phyloP scores from a whole-genome alignment of 2,329 filamentous ascomycete species.

The Ophiocordyceps sinensis region DNA sequence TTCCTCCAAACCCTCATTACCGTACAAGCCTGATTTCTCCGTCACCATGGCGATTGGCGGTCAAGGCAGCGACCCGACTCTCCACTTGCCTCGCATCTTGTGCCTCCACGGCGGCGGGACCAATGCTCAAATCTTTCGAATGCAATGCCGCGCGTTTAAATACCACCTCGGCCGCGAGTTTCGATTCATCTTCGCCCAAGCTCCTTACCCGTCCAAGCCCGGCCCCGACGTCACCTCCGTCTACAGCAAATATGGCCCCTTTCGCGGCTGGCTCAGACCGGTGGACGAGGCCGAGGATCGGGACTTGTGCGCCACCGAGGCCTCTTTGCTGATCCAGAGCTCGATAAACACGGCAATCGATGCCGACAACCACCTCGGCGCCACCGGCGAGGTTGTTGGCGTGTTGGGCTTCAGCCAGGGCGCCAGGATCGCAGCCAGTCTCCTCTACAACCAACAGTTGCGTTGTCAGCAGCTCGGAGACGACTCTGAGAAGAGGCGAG shows the following conservation, averaged over 20 bases:
- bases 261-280: constrained; percentile 40
- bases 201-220: constrained; percentile 44
- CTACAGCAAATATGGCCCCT: constrained; percentile 48
- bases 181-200: constrained; percentile 54
- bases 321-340: neutral
- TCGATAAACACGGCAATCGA: constrained; percentile 26
- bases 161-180: constrained; percentile 36
- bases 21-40: neutral
- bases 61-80: neutral
- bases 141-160: constrained; percentile 41
- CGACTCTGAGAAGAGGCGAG: neutral
- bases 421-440: constrained; percentile 38
- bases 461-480: constrained; percentile 9
- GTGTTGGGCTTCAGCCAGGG: constrained; percentile 49
- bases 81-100: constrained; percentile 45
- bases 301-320: neutral
- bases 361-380: constrained; percentile 25
- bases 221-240: constrained; percentile 46
- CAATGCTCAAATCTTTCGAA: constrained; percentile 48
- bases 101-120: constrained; percentile 61
- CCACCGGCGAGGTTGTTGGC: constrained; percentile 37
- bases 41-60: neutral
- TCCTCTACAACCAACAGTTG: constrained; percentile 44
- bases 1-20: too few relatives aligned
- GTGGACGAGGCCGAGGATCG: constrained; percentile 19